Evolutionary conservation across 768 basidiomycete genomes (phyloP), one percentile per base, ranked within the genome.

Genomic region (Imleria badia): DNA sequence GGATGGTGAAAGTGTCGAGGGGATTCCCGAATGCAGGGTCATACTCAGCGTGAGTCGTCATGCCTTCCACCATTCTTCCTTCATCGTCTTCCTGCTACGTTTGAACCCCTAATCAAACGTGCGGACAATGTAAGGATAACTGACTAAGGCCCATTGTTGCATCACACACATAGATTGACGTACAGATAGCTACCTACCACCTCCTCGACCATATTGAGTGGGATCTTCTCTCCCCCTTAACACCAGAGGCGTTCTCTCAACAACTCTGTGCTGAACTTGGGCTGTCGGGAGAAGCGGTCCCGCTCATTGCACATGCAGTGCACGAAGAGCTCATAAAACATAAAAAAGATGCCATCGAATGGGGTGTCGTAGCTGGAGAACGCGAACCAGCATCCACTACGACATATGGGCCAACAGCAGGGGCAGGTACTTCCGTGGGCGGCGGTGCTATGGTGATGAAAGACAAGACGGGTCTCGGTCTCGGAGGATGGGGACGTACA

Each of bases 151-250:
- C 38, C 22, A 38, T 39, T 51, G 45, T 47, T 42, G 20, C 23
- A 38, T 49, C 31, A 43, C 42, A 29, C 45, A 51, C n/a, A 31
- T 19, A 97, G 93, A 92, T 99, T 67, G 97, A 99, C 73, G 93
- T 98, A 23, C 97, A 99, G 70, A 89, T 99, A 66, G 91, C 87
- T 22, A 90, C 87, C 44, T 80, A 94, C 67, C 93, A 96, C 70
- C 79, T 99, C 1, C 78, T 90, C 52, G 97, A 99, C 73, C 91
- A 94, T 66, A 94, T 99, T 60, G 97, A 99, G 72, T 99, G 96
- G 96, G 96, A 99, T 72, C 81, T 98, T n/a, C 82, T 91, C 43
- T 96, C 95, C 5, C 82, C 89, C 5, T 79, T 98, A 35, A 95
- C 93, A 0, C 96, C 96, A 1, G 89, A 96, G 67, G 78, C 75